A percentile compares a stretch with the other conserved stretches of the same genome.
phyloP scores from a whole-genome alignment of 2,329 filamentous ascomycete species.

The Pyrenochaeta sp. region DNA sequence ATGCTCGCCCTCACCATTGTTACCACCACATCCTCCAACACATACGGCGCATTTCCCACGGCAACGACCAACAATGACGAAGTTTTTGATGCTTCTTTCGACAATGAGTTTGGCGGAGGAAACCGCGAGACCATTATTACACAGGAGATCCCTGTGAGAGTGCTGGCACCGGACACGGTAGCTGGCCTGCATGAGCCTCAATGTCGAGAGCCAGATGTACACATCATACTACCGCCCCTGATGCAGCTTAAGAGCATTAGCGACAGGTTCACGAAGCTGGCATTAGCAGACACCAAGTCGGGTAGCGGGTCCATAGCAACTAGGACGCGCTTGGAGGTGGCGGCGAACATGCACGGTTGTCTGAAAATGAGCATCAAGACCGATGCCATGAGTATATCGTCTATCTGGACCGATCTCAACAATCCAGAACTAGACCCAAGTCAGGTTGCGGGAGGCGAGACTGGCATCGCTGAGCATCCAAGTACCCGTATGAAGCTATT shows the following conservation, averaged over 20 bases:
- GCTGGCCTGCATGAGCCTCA: conserved; percentile 92
- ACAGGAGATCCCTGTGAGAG: conserved; percentile 94
- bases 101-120: conserved; percentile 48
- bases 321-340: conserved; percentile 75
- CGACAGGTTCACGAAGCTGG: conserved; percentile 92
- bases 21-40: conserved; percentile 68
- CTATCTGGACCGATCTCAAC: conserved; percentile 82
- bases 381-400: conserved; percentile 84
- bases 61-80: conserved; percentile 33
- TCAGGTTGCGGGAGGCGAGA: conserved; percentile 72
- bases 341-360: conserved; percentile 93
- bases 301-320: conserved; percentile 43
- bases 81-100: conserved; percentile 35
- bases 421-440: conserved; percentile 87
- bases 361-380: conserved; percentile 81
- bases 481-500: conserved; percentile 76
- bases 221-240: conserved; percentile 88
- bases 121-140: conserved; percentile 92
- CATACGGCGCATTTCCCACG: conserved; percentile 49
- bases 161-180: conserved; percentile 83
- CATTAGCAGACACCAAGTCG: conserved; percentile 45
- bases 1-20: conserved; percentile 90
- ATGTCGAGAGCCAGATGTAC: conserved; percentile 89
- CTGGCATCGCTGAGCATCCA: conserved; percentile 77
- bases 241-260: conserved; percentile 92